These are phyloP conservation scores for Lizonia empirigonia DNA, from an alignment of 2,329 filamentous ascomycete genomes.

Conservation along the genomic window DNA sequence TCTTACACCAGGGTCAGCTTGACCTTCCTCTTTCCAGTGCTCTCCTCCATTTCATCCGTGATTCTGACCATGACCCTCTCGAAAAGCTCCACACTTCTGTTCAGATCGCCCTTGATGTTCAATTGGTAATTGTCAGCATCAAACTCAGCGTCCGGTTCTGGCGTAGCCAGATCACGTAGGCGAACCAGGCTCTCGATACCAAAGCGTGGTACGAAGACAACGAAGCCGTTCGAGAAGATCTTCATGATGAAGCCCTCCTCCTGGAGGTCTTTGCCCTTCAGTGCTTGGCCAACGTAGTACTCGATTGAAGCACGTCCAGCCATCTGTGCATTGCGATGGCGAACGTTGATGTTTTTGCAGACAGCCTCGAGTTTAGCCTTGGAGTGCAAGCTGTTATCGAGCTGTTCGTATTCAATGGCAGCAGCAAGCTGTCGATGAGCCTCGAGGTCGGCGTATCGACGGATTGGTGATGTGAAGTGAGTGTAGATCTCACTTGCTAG, in stretches of 20 bases:
- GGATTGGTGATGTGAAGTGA: conserved; percentile 96
- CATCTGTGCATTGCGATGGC: conserved; percentile 95
- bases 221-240: conserved; percentile 96
- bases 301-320: conserved; percentile 93
- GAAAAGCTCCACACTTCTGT: conserved; percentile 77
- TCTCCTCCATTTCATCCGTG: conserved; percentile 90
- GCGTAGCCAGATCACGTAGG: conserved; percentile 77
- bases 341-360: conserved; percentile 97
- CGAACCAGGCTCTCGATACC: conserved; percentile 93
- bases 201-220: conserved; percentile 93
- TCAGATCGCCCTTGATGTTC: conserved; percentile 61
- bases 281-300: conserved; percentile 96
- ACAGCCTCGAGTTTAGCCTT: conserved; percentile 87
- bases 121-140: conserved; percentile 86
- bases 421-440: conserved; percentile 94
- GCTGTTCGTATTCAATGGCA: conserved; percentile 87
- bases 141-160: conserved; percentile 78
- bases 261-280: conserved; percentile 75
- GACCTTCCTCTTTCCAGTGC: conserved; percentile 92
- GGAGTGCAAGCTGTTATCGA: conserved; percentile 81
- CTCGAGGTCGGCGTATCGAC: conserved; percentile 94
- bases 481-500: conserved; percentile 97
- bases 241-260: conserved; percentile 97
- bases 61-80: conserved; percentile 89
- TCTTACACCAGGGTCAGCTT: conserved; percentile 65